Conservation (phyloP, 352 stramenopile genomes). For the Salisapilia sapeloensis region DNA sequence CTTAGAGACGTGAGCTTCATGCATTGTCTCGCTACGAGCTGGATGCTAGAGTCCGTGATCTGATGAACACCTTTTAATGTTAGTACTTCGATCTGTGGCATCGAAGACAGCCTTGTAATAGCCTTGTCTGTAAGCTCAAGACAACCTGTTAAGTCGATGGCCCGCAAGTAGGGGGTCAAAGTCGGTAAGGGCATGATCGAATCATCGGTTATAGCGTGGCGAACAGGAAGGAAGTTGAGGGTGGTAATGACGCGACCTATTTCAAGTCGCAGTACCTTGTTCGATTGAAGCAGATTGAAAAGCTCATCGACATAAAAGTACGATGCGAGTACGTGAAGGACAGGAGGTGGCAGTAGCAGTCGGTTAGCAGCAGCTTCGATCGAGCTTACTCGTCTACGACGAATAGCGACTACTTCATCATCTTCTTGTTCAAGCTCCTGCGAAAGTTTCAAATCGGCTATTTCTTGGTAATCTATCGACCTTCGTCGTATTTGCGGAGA, state of each 20-base stretch:
- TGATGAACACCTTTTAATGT: slow-evolving; percentile 58
- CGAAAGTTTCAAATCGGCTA: neutral
- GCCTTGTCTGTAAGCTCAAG: slow-evolving; percentile 29
- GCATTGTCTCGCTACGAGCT: slow-evolving; percentile 5
- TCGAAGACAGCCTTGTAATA: slow-evolving; percentile 14
- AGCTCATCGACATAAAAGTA: slow-evolving; percentile 32
- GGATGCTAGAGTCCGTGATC: slow-evolving; percentile 18
- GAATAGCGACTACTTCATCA: neutral
- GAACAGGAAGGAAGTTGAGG: slow-evolving; percentile 38
- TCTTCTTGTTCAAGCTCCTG: neutral
- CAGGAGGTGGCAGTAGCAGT: slow-evolving; percentile 8
- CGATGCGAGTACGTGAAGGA: slow-evolving; percentile 22
- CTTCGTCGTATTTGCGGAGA: neutral
- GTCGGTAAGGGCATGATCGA: slow-evolving; percentile 16
- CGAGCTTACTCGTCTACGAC: too few species aligned
- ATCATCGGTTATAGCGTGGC: slow-evolving; percentile 21
- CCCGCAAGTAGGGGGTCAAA: slow-evolving; percentile 28
- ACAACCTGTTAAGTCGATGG: slow-evolving; percentile 47
- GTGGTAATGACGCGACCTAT: slow-evolving; percentile 16
- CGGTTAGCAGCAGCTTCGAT: too few species aligned
- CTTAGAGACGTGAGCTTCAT: slow-evolving; percentile 35
- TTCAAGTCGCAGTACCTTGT: slow-evolving; percentile 19
- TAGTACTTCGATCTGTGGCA: slow-evolving; percentile 17
- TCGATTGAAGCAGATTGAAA: slow-evolving; percentile 28
- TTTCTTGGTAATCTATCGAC: neutral